Conservation (phyloP, 495 filamentous ascomycete species). For the Penicillium macrosclerotiorum region DNA sequence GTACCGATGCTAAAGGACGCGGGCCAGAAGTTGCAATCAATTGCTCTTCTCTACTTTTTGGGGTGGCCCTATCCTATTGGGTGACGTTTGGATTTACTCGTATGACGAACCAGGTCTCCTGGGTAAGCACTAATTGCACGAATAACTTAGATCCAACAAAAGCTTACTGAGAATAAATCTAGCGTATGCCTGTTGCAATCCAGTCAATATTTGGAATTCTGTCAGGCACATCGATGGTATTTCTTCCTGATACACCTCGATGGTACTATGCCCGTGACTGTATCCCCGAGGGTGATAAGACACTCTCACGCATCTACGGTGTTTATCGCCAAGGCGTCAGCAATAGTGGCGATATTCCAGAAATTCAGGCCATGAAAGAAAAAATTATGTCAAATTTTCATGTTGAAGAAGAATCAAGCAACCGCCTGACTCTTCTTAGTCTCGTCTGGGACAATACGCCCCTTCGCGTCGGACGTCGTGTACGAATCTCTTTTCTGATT, state of each 20-base stretch:
- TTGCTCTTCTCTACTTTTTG: too few relatives aligned
- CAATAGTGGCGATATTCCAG: not conserved
- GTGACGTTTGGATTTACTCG: too few relatives aligned
- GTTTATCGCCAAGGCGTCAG: not conserved
- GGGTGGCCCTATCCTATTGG: too few relatives aligned
- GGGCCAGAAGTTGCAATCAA: too few relatives aligned
- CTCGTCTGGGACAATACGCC: constrained; percentile 25
- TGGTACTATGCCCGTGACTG: constrained; percentile 39
- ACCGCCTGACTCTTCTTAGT: constrained; percentile 11
- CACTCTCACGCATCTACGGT: constrained; percentile 29
- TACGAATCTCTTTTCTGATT: constrained; percentile 29
- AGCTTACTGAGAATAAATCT: constrained; percentile 3
- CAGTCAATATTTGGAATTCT: constrained; percentile 33
- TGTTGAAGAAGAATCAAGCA: constrained; percentile 13
- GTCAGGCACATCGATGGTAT: constrained; percentile 19
- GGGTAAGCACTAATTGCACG: not conserved
- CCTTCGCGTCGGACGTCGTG: constrained; percentile 24
- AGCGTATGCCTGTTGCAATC: constrained; percentile 39
- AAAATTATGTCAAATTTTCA: constrained; percentile 19
- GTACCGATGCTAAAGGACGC: too few relatives aligned
- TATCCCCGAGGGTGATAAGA: constrained; percentile 30
- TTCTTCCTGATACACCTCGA: constrained; percentile 38
- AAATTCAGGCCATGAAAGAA: constrained; percentile 7
- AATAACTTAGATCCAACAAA: constrained; percentile 2
- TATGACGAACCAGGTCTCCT: too few relatives aligned